These are phyloP conservation scores for Sideroxylon spinosum DNA, from an alignment of 179 eudicot genomes.

Conservation along the genomic window DNA sequence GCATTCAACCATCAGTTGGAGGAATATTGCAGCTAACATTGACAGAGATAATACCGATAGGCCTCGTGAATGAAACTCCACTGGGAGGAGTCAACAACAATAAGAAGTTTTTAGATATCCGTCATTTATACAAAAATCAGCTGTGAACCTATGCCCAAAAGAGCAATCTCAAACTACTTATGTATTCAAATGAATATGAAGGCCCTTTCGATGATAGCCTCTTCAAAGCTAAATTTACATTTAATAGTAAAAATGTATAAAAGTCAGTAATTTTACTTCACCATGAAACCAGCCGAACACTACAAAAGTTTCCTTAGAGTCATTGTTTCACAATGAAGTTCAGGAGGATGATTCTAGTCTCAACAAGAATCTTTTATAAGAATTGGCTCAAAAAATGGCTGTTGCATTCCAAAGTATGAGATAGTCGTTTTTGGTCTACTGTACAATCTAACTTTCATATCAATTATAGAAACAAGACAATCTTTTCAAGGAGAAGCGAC, in stretches of 20 bases:
- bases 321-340: conserved; percentile 34
- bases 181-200: conserved; percentile 51
- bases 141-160: conserved; percentile 68
- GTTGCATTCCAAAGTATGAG: conserved; percentile 49
- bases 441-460: conserved; percentile 54
- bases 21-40: no score
- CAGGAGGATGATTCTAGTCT: conserved; percentile 61
- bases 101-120: conserved; percentile 16
- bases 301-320: conserved; percentile 59
- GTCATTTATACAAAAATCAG: conserved; percentile 53
- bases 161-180: conserved; percentile 50
- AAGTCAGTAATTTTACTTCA: conserved; percentile 41
- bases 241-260: conserved; percentile 52
- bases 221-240: conserved; percentile 53
- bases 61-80: no score
- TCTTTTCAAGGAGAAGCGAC: conserved; percentile 53
- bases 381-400: conserved; percentile 41
- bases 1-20: no score
- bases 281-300: conserved; percentile 83
- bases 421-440: conserved; percentile 48
- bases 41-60: no score
- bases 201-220: conserved; percentile 75
- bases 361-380: conserved; percentile 70
- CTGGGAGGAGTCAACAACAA: no score
- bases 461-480: conserved; percentile 44